Evolutionary conservation across 495 filamentous ascomycete species (phyloP), one percentile per base, ranked within the genome.

Genomic region (Poronia punctata): DNA sequence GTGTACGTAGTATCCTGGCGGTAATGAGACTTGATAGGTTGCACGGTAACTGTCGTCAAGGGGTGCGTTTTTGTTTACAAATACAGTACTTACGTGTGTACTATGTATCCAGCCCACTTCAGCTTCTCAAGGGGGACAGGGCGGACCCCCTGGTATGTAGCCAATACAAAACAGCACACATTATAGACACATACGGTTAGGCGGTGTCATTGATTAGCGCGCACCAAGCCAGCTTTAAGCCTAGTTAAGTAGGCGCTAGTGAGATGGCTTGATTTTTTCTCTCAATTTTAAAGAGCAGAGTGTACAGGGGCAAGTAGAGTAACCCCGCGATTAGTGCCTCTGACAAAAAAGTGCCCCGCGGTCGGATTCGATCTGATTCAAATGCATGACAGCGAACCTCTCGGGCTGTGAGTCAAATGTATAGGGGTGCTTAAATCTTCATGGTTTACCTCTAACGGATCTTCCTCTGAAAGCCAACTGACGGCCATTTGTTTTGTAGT

Each of bases 301-400:
- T n/a, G n/a, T n/a, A n/a, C 11, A 33, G 29, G 19, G 14, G 12
- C 19, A 24, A 25, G 39, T 19, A 11, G 11, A 9, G n/a, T n/a
- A 21, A 45, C 42, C 42, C 42, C 42, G 42, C 42, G n/a, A 44
- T 37, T 44, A 37, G 32, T 43, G 31, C 24, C 15, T 27, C 18
- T 28, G 18, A 21, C 18, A 31, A 44, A 35, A n/a, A 45, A 45
- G 26, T 45, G 42, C 42, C 42, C 42, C 42, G 42, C 42, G 35
- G 21, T 45, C 42, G 34, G 26, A 45, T 27, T 38, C 12, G 9
- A 15, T 28, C 24, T 12, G 14, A 21, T 27, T 18, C 18, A n/a
- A n/a, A n/a, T n/a, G 24, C 32, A 21, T 40, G 37, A 40, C 25
- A 28, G 7, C 21, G n/a, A n/a, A n/a, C n/a, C n/a, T n/a, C 32